A percentile compares a stretch with the other conserved stretches of the same genome.
phyloP scores from a whole-genome alignment of 2,329 filamentous ascomycete genomes.

The Cadophora gregata region DNA sequence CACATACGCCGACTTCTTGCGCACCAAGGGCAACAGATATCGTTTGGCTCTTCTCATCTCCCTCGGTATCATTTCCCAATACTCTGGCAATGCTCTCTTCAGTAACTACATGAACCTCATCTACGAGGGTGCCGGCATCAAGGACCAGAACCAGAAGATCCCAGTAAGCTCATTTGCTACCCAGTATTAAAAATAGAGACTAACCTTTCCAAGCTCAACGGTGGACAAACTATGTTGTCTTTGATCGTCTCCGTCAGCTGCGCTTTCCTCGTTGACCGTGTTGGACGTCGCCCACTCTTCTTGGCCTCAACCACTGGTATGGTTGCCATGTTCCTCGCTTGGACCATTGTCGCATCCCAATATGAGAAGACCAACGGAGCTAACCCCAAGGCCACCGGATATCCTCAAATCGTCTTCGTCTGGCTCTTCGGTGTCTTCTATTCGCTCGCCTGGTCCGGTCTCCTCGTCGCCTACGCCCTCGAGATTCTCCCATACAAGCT shows the following conservation, averaged over 20 bases:
- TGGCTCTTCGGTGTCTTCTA: conserved; percentile 59
- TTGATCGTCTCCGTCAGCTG: conserved; percentile 62
- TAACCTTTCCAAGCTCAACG: conserved; percentile 42
- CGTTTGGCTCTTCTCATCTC: conserved; percentile 66
- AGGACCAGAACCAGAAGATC: conserved; percentile 34
- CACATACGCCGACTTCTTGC: conserved; percentile 57
- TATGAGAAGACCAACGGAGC: conserved; percentile 48
- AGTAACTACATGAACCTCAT: conserved; percentile 70
- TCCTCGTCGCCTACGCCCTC: conserved; percentile 60
- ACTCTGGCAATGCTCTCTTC: conserved; percentile 70
- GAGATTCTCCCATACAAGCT: conserved; percentile 59
- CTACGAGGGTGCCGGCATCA: conserved; percentile 67
- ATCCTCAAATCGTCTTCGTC: conserved; percentile 54
- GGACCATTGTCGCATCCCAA: conserved; percentile 55
- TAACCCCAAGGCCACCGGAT: conserved; percentile 46
- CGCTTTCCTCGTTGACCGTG: conserved; percentile 59
- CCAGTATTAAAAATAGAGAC: background rate
- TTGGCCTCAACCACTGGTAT: conserved; percentile 45
- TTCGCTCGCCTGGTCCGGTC: conserved; percentile 61
- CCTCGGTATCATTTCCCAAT: conserved; percentile 71
- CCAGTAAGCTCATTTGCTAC: conserved; percentile 50
- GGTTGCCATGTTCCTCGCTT: conserved; percentile 56
- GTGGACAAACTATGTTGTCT: conserved; percentile 45
- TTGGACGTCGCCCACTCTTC: conserved; percentile 63
- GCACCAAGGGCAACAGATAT: conserved; percentile 68